Base-by-base conservation (phyloP, 495 filamentous ascomycete genomes). In the Cryomyces antarcticus region DNA sequence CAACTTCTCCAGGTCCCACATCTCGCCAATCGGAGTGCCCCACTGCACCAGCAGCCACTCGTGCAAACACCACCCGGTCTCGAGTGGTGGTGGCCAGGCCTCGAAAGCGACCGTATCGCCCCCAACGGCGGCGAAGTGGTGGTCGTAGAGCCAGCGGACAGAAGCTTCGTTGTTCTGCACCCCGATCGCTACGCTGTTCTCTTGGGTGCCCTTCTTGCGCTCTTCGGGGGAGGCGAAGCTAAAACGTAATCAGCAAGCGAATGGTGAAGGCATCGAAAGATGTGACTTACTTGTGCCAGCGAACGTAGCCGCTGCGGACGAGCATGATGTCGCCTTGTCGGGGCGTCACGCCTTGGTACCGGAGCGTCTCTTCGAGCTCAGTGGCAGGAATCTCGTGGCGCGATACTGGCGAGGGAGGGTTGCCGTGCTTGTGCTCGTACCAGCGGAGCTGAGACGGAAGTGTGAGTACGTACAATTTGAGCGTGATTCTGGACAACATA, bases 21-120 rank as follows among this genome's bases (percentile, higher is more conserved):
- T 51, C 57, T 77, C 72, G 0, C 71, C 71, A 50, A 77, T 71
- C 4, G 71, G 71, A 44, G 66, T 46, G 3, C 72, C 72, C 70
- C 70, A 77, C 7, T 67, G 68, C 4, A 58, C 65, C 27, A 75
- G 51, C 30, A 70, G 48, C 65, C 65, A 71, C 49, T 75, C 61
- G 53, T 74, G 71, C 43, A 75, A 30, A 36, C 52, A 49, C 28
- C 53, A 46, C 24, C 52, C 55, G 7, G 29, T 11, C 6, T 41
- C 24, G 28, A 35, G 28, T 39, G 38, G 38, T 39, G 44, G 43
- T 3, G 65, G 65, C 36, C 48, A 53, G 13, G 58, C 55, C 52
- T 75, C 70, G 47, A 69, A 70, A 29, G 52, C 59, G 11, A 62
- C 58, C 41, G 43, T 37, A 52, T 75, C 71, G 5, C 66, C 62